Conservation (phyloP, 768 basidiomycete species). For the Filobasidium floriforme region DNA sequence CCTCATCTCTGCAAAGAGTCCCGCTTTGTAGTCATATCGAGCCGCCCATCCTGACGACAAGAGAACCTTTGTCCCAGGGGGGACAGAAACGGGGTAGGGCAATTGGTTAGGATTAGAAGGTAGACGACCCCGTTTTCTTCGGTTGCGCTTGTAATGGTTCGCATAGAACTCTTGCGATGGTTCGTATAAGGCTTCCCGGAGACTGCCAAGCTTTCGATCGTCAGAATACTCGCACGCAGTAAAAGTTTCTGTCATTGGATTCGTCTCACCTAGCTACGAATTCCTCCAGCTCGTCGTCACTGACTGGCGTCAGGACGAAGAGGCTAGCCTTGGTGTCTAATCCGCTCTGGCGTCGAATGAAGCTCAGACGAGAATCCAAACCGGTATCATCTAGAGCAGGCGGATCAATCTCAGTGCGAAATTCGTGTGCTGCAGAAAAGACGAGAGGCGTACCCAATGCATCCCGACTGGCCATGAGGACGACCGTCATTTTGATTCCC, state of each 20-base stretch:
- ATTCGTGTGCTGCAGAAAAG: neutral
- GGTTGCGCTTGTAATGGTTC: constrained; percentile 80
- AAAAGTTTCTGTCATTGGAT: neutral
- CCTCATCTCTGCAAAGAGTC: constrained; percentile 88
- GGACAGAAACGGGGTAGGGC: constrained; percentile 17
- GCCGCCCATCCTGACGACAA: constrained; percentile 89
- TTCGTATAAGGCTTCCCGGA: constrained; percentile 82
- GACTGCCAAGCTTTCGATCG: constrained; percentile 46
- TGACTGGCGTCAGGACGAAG: constrained; percentile 90
- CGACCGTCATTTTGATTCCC: constrained; percentile 88
- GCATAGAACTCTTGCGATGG: constrained; percentile 89
- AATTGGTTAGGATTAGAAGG: constrained; percentile 50
- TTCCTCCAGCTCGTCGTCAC: constrained; percentile 71
- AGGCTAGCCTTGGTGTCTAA: constrained; percentile 85
- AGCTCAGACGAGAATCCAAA: constrained; percentile 74
- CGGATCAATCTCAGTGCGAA: neutral
- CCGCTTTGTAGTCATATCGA: constrained; percentile 95
- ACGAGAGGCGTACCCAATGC: constrained; percentile 61
- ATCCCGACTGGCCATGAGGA: constrained; percentile 76
- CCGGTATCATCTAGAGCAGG: constrained; percentile 63
- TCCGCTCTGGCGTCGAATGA: constrained; percentile 75
- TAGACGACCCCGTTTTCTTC: constrained; percentile 73
- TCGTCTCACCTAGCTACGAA: constrained; percentile 67
- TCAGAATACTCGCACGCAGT: neutral
- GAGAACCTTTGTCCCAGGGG: constrained; percentile 52